Percentiles rank a stretch among this genome's conserved stretches.
phyloP scores from a whole-genome alignment of 2,329 filamentous ascomycete species.

The Stagonosporopsis vannaccii region DNA sequence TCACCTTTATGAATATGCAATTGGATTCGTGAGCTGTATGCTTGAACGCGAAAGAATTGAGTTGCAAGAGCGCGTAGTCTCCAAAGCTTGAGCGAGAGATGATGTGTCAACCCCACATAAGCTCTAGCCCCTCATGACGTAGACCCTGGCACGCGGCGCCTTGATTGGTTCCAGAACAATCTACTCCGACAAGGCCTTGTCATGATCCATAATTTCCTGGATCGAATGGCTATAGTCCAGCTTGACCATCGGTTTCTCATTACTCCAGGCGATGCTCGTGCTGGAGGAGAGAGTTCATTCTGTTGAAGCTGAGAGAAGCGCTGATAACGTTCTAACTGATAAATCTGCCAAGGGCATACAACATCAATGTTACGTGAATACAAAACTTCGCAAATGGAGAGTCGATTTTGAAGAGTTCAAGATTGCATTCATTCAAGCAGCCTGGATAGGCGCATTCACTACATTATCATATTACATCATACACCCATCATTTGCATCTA shows the following conservation, averaged over 20 bases:
- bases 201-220: conserved; percentile 5
- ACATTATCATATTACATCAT: conserved; percentile 20
- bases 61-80: background rate
- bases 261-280: background rate
- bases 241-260: background rate
- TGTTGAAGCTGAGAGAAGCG: background rate
- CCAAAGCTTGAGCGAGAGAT: background rate
- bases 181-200: conserved; percentile 19
- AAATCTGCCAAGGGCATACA: no score
- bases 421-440: conserved; percentile 9
- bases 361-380: no score
- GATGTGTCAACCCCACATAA: conserved; percentile 19
- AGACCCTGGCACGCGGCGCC: background rate
- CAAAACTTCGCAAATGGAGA: no score
- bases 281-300: background rate
- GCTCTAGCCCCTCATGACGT: conserved; percentile 13
- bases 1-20: background rate
- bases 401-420: background rate
- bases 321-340: no score
- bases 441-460: conserved; percentile 6
- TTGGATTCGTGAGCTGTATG: background rate
- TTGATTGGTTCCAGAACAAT: conserved; percentile 2
- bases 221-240: background rate
- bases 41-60: background rate
- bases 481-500: conserved; percentile 1